These are phyloP conservation scores for Blastocystis sp. DNA, from an alignment of 352 stramenopile genomes.

Conservation along the genomic window DNA sequence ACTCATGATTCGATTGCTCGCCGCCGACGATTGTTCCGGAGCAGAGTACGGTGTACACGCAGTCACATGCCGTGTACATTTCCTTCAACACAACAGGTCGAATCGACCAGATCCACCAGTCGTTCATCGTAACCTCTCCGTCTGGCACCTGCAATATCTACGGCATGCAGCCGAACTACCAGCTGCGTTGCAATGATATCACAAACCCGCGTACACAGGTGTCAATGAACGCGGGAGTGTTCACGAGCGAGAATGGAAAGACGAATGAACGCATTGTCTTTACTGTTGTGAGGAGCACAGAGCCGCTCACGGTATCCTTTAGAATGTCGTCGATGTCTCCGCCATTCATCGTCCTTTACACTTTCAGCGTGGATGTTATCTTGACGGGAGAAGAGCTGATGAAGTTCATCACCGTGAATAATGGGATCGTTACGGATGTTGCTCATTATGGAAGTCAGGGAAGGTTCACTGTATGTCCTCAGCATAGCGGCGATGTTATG, in stretches of 20 bases:
- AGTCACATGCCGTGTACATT: neutral
- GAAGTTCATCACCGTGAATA: neutral
- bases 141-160: neutral
- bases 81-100: neutral
- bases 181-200: neutral
- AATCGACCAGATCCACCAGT: neutral
- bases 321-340: neutral
- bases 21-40: neutral
- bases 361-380: neutral
- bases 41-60: neutral
- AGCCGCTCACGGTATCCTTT: neutral
- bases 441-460: neutral
- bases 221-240: neutral
- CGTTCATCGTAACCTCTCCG: neutral
- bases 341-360: neutral
- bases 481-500: neutral
- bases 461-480: neutral
- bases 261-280: neutral
- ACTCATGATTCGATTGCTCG: neutral
- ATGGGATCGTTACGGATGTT: neutral
- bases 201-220: neutral
- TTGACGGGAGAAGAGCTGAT: neutral
- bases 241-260: neutral
- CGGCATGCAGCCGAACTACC: neutral
- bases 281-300: neutral